Percentiles rank a stretch among this genome's conserved stretches.
Evolutionary conservation across 768 basidiomycete species (phyloP).

Genomic region (Collybia mongolica): DNA sequence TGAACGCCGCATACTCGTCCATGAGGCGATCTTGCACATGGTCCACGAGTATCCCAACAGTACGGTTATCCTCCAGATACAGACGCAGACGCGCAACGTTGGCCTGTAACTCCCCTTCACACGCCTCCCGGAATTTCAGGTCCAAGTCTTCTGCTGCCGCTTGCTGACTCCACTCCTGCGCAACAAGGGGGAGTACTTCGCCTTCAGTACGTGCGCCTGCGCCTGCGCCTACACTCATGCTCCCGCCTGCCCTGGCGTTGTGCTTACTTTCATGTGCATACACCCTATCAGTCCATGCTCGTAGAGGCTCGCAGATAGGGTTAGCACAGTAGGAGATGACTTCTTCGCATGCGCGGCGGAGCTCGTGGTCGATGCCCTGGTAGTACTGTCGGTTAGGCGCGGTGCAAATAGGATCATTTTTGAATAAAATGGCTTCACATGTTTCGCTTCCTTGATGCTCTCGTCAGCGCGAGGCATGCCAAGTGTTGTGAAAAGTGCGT

Average conservation of each 20-base stretch:
- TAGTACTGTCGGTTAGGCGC: neutral
- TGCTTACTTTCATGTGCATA: slow-evolving; percentile 15
- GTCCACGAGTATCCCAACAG: slow-evolving; percentile 72
- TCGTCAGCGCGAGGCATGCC: slow-evolving; percentile 63
- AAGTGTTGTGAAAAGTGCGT: slow-evolving; percentile 67
- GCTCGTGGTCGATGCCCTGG: slow-evolving; percentile 83
- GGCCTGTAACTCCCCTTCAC: slow-evolving; percentile 54
- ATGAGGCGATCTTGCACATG: slow-evolving; percentile 76
- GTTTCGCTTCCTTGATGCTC: slow-evolving; percentile 68
- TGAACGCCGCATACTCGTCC: slow-evolving; percentile 73
- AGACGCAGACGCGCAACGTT: slow-evolving; percentile 60
- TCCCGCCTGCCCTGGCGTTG: slow-evolving; percentile 11
- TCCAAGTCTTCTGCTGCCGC: slow-evolving; percentile 49
- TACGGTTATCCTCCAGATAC: slow-evolving; percentile 81
- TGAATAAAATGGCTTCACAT: slow-evolving; percentile 40
- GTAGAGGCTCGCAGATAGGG: slow-evolving; percentile 57
- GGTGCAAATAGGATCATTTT: neutral
- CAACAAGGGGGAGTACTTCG: slow-evolving; percentile 21
- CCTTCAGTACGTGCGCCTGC: neutral
- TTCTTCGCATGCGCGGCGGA: slow-evolving; percentile 83
- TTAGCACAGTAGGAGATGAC: slow-evolving; percentile 67
- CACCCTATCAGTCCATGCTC: slow-evolving; percentile 60
- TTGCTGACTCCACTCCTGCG: slow-evolving; percentile 52
- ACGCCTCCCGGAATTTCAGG: slow-evolving; percentile 49
- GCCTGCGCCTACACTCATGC: slow-evolving; percentile 7